phyloP scores from a whole-genome alignment of 495 filamentous ascomycete genomes.

The Penicillium angulare region DNA sequence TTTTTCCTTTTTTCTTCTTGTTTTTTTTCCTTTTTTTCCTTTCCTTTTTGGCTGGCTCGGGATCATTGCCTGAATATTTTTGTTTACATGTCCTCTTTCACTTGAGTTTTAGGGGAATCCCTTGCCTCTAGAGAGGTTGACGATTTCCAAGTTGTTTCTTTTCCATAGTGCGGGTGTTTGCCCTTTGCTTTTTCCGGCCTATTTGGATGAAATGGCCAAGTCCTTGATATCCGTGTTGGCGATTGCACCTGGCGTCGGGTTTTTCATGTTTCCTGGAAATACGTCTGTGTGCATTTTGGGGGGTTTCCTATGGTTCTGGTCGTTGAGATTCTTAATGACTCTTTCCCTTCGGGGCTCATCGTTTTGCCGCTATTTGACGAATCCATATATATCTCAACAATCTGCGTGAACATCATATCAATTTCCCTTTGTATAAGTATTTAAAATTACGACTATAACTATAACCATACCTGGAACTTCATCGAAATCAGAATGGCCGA shows the following conservation, averaged over 20 bases:
- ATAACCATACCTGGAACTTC: too few species aligned
- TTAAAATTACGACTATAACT: too few species aligned
- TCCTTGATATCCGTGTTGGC: constrained; percentile 47
- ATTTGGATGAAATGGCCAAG: constrained; percentile 17
- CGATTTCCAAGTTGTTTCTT: too few species aligned
- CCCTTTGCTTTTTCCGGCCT: constrained; percentile 15
- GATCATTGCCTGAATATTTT: constrained; percentile 16
- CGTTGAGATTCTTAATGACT: constrained; percentile 18
- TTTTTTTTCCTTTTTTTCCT: too few species aligned
- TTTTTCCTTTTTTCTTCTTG: too few species aligned
- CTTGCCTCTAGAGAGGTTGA: too few species aligned
- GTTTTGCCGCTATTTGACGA: constrained; percentile 28
- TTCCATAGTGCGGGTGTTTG: constrained; percentile 14
- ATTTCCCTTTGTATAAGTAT: background rate
- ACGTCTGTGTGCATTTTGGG: constrained; percentile 27
- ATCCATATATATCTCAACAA: constrained; percentile 24
- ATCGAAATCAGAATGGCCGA: too few species aligned
- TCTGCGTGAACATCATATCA: background rate
- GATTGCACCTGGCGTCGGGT: constrained; percentile 38
- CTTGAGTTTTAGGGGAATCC: constrained; percentile 5
- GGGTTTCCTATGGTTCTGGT: constrained; percentile 13
- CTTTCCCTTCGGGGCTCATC: constrained; percentile 16
- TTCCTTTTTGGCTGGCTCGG: constrained; percentile 30
- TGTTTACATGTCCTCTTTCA: constrained; percentile 4
- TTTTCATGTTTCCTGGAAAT: constrained; percentile 19